These are phyloP conservation scores for Moricandia moricandioides DNA, from an alignment of 345 rosid genomes.

Conservation along the genomic window DNA sequence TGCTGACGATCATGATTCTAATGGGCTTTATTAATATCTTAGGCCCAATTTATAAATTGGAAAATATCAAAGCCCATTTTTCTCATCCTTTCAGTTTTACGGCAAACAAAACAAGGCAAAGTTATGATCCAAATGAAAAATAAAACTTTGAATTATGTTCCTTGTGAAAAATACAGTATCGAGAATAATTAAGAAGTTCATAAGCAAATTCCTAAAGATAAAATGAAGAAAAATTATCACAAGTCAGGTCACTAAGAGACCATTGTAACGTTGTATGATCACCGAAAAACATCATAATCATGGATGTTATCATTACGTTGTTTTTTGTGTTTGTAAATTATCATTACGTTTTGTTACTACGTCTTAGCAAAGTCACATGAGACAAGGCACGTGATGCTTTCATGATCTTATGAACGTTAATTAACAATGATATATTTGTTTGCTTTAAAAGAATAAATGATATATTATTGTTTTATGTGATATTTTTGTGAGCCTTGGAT, in stretches of 20 bases:
- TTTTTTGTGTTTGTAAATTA: neutral
- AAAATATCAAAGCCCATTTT: neutral
- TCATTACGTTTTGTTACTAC: slow-evolving; percentile 24
- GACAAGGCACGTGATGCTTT: slow-evolving; percentile 13
- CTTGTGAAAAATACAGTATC: no score
- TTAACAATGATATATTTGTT: neutral
- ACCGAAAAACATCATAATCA: slow-evolving; percentile 8
- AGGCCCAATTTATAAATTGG: neutral
- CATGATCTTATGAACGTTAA: slow-evolving; percentile 12
- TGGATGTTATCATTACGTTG: neutral
- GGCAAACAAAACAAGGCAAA: no score
- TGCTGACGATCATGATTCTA: neutral
- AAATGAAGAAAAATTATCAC: neutral
- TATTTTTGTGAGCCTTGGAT: neutral
- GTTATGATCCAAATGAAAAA: no score
- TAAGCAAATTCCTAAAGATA: neutral
- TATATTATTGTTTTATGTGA: neutral
- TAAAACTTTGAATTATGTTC: no score
- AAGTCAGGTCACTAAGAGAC: neutral
- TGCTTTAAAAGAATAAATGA: neutral
- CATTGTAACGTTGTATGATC: slow-evolving; percentile 9
- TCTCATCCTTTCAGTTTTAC: neutral
- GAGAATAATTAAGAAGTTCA: neutral
- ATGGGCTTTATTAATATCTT: neutral
- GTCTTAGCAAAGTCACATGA: neutral